A percentile compares a stretch with the other conserved stretches of the same genome.
These are phyloP conservation scores for Croton setiger DNA, from an alignment of 441 rosid species.

Conservation along the genomic window DNA sequence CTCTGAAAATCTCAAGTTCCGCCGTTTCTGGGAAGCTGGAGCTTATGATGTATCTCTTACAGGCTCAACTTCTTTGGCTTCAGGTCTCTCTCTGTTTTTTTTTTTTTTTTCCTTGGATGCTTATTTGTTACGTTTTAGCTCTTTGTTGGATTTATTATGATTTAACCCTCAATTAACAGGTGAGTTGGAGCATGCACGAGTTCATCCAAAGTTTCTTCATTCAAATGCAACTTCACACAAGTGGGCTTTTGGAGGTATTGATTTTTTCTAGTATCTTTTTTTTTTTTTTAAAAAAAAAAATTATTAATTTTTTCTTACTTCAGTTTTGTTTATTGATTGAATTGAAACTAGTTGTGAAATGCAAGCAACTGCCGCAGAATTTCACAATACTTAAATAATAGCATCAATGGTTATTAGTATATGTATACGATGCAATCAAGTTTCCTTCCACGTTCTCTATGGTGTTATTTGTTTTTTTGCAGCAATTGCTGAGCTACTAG, in stretches of 20 bases:
- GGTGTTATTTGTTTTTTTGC: slow-evolving; percentile 21
- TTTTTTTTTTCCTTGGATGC: no score
- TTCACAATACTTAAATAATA: background rate
- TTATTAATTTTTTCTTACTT: no score
- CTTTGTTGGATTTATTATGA: background rate
- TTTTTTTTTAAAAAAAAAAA: background rate
- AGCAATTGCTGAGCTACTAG: slow-evolving; percentile 97
- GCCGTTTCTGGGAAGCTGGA: slow-evolving; percentile 94
- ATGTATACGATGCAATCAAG: slow-evolving; percentile 2
- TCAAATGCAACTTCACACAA: slow-evolving; percentile 99
- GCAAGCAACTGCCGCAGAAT: background rate
- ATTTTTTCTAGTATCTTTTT: background rate
- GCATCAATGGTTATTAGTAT: background rate
- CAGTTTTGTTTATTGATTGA: no score
- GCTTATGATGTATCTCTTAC: slow-evolving; percentile 30
- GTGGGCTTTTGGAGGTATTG: slow-evolving; percentile 93
- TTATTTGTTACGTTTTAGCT: background rate
- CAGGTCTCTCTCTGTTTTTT: no score
- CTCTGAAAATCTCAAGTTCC: slow-evolving; percentile 37
- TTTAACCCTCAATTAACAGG: slow-evolving; percentile 29
- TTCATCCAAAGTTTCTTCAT: slow-evolving; percentile 92
- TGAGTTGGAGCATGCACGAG: slow-evolving; percentile 78
- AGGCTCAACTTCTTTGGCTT: slow-evolving; percentile 20
- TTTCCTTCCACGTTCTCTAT: background rate
- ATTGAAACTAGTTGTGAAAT: no score